phyloP scores from a whole-genome alignment of 176 grass and related monocot genomes.

The Carex littledalei region DNA sequence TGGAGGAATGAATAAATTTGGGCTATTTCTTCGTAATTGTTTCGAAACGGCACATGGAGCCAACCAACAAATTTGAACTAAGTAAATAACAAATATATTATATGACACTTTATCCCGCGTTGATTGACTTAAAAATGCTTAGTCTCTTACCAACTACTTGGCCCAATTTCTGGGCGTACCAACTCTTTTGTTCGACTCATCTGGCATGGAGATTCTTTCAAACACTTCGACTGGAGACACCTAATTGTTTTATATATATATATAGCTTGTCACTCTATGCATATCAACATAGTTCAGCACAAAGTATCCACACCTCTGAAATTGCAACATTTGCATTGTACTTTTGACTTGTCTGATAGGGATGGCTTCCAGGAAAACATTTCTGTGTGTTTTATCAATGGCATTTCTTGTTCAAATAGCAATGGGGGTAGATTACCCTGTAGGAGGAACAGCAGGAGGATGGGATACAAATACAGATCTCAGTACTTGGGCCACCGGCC shows the following conservation, averaged over 20 bases:
- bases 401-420: conserved; percentile 12
- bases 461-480: conserved; percentile 64
- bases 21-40: neutral
- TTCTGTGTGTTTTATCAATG: conserved; percentile 3
- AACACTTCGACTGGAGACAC: neutral
- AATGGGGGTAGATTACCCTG: conserved; percentile 27
- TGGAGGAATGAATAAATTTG: neutral
- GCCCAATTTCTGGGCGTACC: neutral
- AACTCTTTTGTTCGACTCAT: neutral
- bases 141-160: neutral
- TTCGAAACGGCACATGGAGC: neutral
- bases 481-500: conserved; percentile 34
- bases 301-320: neutral
- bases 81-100: neutral
- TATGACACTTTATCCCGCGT: neutral
- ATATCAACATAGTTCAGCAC: neutral
- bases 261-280: neutral
- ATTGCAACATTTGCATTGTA: neutral
- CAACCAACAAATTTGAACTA: neutral
- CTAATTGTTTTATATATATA: neutral
- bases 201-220: conserved; percentile 16
- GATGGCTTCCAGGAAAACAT: conserved; percentile 2
- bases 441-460: conserved; percentile 46
- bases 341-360: too few species aligned
- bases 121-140: neutral